Conservation (phyloP, 306 rosid species). For the Vigna mungo region DNA sequence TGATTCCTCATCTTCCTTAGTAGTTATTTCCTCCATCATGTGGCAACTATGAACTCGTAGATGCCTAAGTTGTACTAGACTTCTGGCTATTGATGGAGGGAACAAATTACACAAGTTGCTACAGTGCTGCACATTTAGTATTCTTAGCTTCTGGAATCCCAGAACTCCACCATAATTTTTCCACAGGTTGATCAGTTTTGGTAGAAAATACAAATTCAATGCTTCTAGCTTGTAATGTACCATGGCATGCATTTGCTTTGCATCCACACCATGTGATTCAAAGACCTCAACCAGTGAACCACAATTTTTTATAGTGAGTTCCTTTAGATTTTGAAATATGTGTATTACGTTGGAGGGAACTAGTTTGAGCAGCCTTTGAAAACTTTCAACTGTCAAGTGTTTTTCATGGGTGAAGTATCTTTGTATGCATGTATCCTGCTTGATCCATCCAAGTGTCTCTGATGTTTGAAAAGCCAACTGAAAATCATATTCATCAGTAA, state of each 20-base stretch:
- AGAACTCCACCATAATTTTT: neutral
- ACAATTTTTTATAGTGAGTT: neutral
- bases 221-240: neutral
- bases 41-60: neutral
- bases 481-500: neutral
- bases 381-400: slow-evolving; percentile 5
- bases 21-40: slow-evolving; percentile 1
- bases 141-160: slow-evolving; percentile 1
- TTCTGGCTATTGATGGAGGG: slow-evolving; percentile 1
- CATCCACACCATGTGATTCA: neutral
- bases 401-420: neutral
- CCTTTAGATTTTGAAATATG: slow-evolving; percentile 11
- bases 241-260: neutral
- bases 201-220: neutral
- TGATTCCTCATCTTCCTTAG: neutral
- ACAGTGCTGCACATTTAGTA: neutral
- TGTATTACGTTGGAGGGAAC: neutral
- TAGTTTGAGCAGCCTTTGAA: neutral
- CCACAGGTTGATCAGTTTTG: neutral
- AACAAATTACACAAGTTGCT: neutral
- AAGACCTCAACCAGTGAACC: slow-evolving; percentile 2
- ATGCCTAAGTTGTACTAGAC: neutral
- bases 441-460: neutral
- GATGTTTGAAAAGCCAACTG: slow-evolving; percentile 1
- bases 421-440: neutral